Conservation (phyloP, 495 filamentous ascomycete genomes). For the Penicillium bialowiezense region DNA sequence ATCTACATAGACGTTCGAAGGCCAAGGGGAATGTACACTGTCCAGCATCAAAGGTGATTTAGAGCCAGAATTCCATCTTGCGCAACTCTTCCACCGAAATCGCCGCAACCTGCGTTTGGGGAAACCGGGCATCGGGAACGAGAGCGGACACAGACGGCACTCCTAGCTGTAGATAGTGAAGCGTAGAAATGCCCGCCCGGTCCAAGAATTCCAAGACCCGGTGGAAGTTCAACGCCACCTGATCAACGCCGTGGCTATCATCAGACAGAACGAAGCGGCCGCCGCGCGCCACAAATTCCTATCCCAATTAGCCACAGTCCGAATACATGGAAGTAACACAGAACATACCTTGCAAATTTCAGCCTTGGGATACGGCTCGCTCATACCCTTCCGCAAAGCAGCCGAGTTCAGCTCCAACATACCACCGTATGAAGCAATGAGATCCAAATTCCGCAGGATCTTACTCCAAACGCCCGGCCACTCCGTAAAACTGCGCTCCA, state of each 20-base stretch:
- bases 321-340: background rate
- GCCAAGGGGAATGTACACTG: too few species aligned
- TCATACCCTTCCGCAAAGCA: constrained; percentile 83
- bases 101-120: constrained; percentile 31
- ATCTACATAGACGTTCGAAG: too few species aligned
- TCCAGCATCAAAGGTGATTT: too few species aligned
- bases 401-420: constrained; percentile 86
- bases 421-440: constrained; percentile 69
- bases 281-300: constrained; percentile 62
- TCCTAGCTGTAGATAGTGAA: constrained; percentile 40
- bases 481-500: constrained; percentile 52
- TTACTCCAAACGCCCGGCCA: constrained; percentile 67
- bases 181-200: constrained; percentile 39
- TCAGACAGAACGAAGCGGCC: constrained; percentile 86
- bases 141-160: constrained; percentile 16
- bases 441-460: constrained; percentile 68
- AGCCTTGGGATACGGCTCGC: constrained; percentile 80
- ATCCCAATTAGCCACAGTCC: constrained; percentile 8
- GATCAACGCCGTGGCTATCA: constrained; percentile 82
- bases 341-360: constrained; percentile 68
- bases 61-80: constrained; percentile 22
- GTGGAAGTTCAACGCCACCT: constrained; percentile 70
- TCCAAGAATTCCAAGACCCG: constrained; percentile 58
- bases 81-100: constrained; percentile 24
- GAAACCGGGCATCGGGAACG: constrained; percentile 40